Base-by-base conservation (phyloP, 345 rosid species). In the Hypericum androsaemum region DNA sequence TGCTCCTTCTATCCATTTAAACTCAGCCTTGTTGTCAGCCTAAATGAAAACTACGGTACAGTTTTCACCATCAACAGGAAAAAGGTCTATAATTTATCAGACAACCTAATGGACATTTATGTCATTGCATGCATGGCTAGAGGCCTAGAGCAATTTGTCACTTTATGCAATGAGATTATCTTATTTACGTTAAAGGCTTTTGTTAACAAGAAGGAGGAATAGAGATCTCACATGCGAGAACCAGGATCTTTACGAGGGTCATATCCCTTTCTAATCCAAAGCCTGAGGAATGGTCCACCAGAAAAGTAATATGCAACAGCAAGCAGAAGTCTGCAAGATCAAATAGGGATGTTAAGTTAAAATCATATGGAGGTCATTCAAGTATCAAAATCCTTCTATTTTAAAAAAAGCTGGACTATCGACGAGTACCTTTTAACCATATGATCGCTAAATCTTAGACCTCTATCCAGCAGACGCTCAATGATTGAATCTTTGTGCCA, bases 211-310 rank as follows among this genome's bases (percentile, higher is more conserved):
- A 22, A 22, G 4, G 32, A 22, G 32, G 1, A 22, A 22, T 40
- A 58, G 60, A 49, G 61, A 10, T 52, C 90, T 83, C 73, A 88
- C 99, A 81, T 81, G 73, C 90, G 79, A 64, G 99, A 88, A 61
- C 85, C 89, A 15, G 95, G 95, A 77, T 92, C 97, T 67, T 70
- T 75, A 46, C 94, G 87, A 54, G 99, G 99, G 75, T 92, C 99
- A 63, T 92, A 92, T 67, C 94, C 99, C 76, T 85, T 88, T 69
- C 65, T 83, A 62, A 92, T 86, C 99, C 99, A 92, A 70, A 92
- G 83, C 67, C 80, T 81, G 57, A 65, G 80, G 80, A 78, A 88
- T 35, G 99, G 99, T 58, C 99, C 95, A 57, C 72, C 66, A 22
- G 86, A 80, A 47, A 92, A 92, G 78, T 92, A 92, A 77, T 92